Base-by-base conservation (phyloP, 208 protist species). In the Lotmaria passim region DNA sequence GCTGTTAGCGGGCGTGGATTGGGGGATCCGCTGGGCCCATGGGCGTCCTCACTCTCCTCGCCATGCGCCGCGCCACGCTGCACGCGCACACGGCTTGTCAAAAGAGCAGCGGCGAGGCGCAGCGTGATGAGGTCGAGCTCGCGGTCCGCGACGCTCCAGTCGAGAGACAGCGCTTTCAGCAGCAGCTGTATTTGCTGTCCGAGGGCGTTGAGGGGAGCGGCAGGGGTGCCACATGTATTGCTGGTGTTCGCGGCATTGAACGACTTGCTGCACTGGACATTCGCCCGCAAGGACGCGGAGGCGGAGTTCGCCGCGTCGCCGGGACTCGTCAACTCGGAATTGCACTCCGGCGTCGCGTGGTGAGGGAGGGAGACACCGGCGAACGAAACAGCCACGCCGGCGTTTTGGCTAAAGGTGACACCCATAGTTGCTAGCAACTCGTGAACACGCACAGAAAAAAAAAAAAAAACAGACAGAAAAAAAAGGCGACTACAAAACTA, bases 11-110 rank as follows among this genome's bases (percentile, higher is more conserved):
- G 23, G 10, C 46, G 34, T 7, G 41, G 1, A 3, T 34, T 34
- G 38, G 3, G 24, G 17, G 33, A 12, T 10, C 17, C 71, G 21
- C 33, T 34, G 26, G 11, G 2, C 21, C 44, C 3, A 44, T 21
- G 10, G 41, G 14, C 21, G 7, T 58, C 51, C 5, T 39, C 39
- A 21, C 23, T 30, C 8, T 59, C 59, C 8, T 1, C 28, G 19
- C 36, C 24, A 5, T 26, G 46, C 3, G 11, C 1, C 17, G 28
- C 19, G 28, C 23, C 6, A 10, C 46, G 38, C 26, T 36, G 41
- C 14, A 57, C 28, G 43, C 64, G 73, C 24, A 78, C 44, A 0
- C 52, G 65, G 39, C 56, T 70, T 15, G 71, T 77, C 7, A 77
- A 44, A 0, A 77, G 63, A 7, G 23, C 38, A 0, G 52, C 61